Conservation (phyloP, 495 filamentous ascomycete genomes). For the Podospora bellae-mahoneyi region DNA sequence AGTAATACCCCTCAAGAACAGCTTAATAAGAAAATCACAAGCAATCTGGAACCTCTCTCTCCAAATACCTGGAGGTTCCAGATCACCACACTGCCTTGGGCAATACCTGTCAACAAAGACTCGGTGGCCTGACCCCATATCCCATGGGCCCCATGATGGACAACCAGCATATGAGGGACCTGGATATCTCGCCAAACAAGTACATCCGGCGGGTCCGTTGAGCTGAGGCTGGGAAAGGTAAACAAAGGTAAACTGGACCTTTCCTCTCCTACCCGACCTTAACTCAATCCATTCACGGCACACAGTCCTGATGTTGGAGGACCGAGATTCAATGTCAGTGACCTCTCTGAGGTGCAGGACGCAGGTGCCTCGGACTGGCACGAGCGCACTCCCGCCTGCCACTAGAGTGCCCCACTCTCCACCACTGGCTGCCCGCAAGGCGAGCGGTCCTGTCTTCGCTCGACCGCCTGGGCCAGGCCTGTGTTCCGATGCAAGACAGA, state of each 20-base stretch:
- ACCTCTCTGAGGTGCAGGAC: background rate
- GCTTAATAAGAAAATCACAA: constrained; percentile 4
- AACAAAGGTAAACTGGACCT: background rate
- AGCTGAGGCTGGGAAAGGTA: background rate
- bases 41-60: background rate
- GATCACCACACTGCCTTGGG: background rate
- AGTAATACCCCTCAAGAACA: background rate
- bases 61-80: too few species aligned
- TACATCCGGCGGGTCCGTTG: background rate
- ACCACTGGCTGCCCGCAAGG: constrained; percentile 22
- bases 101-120: constrained; percentile 6
- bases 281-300: constrained; percentile 4
- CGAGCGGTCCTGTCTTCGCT: constrained; percentile 20
- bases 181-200: background rate
- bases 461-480: background rate
- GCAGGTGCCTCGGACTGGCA: background rate
- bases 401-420: background rate
- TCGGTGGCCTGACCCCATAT: background rate
- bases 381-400: background rate
- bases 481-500: constrained; percentile 12
- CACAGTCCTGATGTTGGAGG: constrained; percentile 4
- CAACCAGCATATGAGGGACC: background rate
- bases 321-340: background rate
- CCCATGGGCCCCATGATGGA: background rate
- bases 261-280: background rate